Evolutionary conservation across 805 yeast species (phyloP).

Genomic region (Ogataea parapolymorpha): DNA sequence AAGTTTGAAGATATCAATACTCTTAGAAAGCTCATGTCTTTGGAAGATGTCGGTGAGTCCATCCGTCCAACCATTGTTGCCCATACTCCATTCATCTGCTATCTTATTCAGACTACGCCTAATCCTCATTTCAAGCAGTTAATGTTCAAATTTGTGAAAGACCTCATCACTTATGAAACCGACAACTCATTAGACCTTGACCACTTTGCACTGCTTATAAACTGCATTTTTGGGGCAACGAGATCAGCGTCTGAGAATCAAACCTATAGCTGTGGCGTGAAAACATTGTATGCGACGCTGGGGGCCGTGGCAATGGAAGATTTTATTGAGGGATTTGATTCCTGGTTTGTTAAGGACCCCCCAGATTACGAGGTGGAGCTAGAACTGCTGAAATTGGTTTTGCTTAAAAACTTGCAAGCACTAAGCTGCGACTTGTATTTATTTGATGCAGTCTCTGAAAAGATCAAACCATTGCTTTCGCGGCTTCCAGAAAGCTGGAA

Average conservation of each 20-base stretch:
- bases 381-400: constrained; percentile 17
- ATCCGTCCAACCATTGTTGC: constrained; percentile 10
- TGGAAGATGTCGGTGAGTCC: constrained; percentile 13
- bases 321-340: constrained; percentile 17
- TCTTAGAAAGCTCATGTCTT: constrained; percentile 12
- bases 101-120: constrained; percentile 10
- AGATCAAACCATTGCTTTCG: constrained; percentile 12
- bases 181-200: constrained; percentile 15
- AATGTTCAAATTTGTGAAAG: constrained; percentile 16
- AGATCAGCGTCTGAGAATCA: constrained; percentile 7
- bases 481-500: constrained; percentile 7
- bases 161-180: constrained; percentile 19
- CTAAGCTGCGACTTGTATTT: constrained; percentile 3
- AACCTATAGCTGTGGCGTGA: constrained; percentile 14
- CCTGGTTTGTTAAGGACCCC: constrained; percentile 8
- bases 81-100: constrained; percentile 10
- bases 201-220: constrained; percentile 11
- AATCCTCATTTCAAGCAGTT: constrained; percentile 12
- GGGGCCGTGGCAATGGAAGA: constrained; percentile 18
- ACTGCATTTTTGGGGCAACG: constrained; percentile 11
- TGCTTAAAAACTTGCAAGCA: constrained; percentile 10
- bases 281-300: constrained; percentile 12
- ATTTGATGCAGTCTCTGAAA: constrained; percentile 8
- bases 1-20: constrained; percentile 11
- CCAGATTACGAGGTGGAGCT: constrained; percentile 12